phyloP scores from a whole-genome alignment of 176 grass and related monocot genomes.

The Juncus effusus region DNA sequence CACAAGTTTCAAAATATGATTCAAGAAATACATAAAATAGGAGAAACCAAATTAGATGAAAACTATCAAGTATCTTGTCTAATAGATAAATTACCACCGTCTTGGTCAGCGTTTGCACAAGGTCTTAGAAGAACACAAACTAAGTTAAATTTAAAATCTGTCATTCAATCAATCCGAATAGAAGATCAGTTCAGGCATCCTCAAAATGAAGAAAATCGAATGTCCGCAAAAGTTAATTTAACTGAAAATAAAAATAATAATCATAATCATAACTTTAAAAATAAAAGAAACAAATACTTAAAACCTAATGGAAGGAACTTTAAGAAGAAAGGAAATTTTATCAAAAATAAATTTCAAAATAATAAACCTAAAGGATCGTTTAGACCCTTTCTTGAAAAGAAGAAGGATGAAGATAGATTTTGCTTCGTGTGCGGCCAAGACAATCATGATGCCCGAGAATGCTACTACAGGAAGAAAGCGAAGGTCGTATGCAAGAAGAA shows the following conservation, averaged over 20 bases:
- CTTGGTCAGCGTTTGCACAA: too few species aligned
- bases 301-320: not conserved
- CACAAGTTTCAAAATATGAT: slow-evolving; percentile 18
- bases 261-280: not conserved
- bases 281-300: not conserved
- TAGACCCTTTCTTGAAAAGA: slow-evolving; percentile 2
- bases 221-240: not conserved
- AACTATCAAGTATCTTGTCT: slow-evolving; percentile 18
- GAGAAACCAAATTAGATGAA: not conserved
- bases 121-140: slow-evolving; percentile 8
- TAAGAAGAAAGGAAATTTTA: too few species aligned
- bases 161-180: not conserved
- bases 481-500: not conserved
- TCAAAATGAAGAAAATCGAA: not conserved
- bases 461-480: not conserved
- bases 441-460: not conserved
- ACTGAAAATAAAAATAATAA: not conserved
- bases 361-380: not conserved
- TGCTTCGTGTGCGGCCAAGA: not conserved
- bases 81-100: slow-evolving; percentile 3
- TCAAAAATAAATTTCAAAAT: not conserved
- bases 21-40: slow-evolving; percentile 10
- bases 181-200: not conserved
- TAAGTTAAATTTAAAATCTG: slow-evolving; percentile 1
- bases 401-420: slow-evolving; percentile 1